phyloP scores from a whole-genome alignment of 2,329 filamentous ascomycete genomes.

The Fusarium pseudocircinatum region DNA sequence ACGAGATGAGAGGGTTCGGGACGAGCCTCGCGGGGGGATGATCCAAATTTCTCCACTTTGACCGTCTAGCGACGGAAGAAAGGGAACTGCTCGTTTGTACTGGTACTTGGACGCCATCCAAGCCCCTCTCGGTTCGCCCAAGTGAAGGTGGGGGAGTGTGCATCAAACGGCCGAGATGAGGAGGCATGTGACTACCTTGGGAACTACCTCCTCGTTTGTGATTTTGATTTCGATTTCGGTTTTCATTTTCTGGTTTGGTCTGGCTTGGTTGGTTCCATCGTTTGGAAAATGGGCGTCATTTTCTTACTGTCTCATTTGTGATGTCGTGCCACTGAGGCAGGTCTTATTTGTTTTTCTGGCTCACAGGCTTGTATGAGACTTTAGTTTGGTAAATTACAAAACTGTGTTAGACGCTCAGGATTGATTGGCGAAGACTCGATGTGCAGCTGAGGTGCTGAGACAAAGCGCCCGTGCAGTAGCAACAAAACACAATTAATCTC shows the following conservation, averaged over 20 bases:
- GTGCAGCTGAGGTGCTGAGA: conserved; percentile 7
- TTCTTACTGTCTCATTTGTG: neutral
- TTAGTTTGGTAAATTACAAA: conserved; percentile 23
- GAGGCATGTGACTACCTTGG: conserved; percentile 24
- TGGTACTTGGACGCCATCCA: conserved; percentile 22
- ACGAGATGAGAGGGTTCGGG: conserved; percentile 29
- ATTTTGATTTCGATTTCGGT: conserved; percentile 5
- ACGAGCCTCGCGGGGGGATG: conserved; percentile 30
- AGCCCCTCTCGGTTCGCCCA: conserved; percentile 15
- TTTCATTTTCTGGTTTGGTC: neutral
- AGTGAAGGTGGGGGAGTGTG: conserved; percentile 28
- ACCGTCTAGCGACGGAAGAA: neutral
- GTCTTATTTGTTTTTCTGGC: neutral
- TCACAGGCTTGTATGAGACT: neutral
- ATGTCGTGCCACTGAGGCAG: neutral
- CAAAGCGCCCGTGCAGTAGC: neutral
- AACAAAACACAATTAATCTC: neutral
- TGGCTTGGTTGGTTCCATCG: neutral
- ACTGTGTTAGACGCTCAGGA: neutral
- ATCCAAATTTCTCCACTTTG: conserved; percentile 6
- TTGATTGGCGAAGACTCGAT: neutral
- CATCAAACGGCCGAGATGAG: conserved; percentile 16
- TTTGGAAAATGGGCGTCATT: neutral
- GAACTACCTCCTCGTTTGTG: conserved; percentile 9
- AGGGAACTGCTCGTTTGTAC: conserved; percentile 9